phyloP scores from a whole-genome alignment of 1,284 basidiomycete genomes.

The Mixia osmundae region DNA sequence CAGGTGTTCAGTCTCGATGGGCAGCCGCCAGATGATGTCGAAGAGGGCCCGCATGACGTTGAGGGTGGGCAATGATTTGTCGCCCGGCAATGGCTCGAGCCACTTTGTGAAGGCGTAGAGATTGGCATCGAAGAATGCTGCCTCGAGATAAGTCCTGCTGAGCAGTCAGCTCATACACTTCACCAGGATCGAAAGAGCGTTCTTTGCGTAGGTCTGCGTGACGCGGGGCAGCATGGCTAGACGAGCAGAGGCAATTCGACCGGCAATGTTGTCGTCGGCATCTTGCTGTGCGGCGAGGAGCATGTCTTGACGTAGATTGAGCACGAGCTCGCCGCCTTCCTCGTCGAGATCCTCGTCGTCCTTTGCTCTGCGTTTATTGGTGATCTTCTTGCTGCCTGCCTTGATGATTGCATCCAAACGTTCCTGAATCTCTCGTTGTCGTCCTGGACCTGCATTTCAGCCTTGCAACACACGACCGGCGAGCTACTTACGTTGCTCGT shows the following conservation, averaged over 20 bases:
- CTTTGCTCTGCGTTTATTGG: constrained; percentile 1
- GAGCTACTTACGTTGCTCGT: no score
- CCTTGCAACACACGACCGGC: no score
- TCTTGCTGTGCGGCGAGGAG: constrained; percentile 65
- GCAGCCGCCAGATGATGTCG: constrained; percentile 50
- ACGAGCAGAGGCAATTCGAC: constrained; percentile 67
- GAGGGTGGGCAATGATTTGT: constrained; percentile 73
- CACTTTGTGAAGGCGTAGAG: constrained; percentile 72
- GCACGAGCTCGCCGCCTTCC: constrained; percentile 54
- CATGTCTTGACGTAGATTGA: constrained; percentile 63
- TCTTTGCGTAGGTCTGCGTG: constrained; percentile 87
- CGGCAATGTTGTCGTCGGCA: constrained; percentile 50
- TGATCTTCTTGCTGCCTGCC: no score
- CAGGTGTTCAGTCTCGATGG: constrained; percentile 71
- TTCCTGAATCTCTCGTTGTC: not conserved
- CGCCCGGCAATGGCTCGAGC: constrained; percentile 86
- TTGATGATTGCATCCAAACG: constrained; percentile 2
- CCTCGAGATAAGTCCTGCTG: constrained; percentile 49
- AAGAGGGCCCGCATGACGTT: constrained; percentile 92
- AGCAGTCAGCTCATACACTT: not conserved
- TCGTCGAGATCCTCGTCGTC: not conserved
- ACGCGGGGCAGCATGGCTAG: constrained; percentile 64
- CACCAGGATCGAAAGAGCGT: constrained; percentile 20
- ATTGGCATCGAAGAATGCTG: constrained; percentile 83
- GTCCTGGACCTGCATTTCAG: no score